These are phyloP conservation scores for Verticillium albo-atrum DNA, from an alignment of 2,329 filamentous ascomycete genomes.

Conservation along the genomic window DNA sequence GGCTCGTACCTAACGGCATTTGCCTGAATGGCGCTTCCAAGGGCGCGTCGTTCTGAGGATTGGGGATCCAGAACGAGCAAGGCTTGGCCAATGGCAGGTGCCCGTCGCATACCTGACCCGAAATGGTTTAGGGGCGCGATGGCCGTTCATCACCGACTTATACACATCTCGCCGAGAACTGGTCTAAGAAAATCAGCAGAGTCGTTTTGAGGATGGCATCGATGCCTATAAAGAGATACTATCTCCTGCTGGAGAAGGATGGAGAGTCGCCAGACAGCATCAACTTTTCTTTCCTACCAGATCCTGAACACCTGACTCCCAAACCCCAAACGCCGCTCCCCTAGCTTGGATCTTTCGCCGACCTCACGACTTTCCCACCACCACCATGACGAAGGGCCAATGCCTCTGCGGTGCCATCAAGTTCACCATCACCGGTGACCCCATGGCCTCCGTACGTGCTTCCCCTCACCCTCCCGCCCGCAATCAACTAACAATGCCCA, in stretches of 20 bases:
- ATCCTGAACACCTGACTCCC: not conserved
- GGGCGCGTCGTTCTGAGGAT: not conserved
- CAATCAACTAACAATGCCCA: not conserved
- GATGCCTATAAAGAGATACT: not conserved
- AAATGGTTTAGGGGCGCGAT: not conserved
- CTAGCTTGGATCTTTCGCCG: too few species aligned
- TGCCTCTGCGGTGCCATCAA: conserved; percentile 6
- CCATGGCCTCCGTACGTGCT: conserved; percentile 2
- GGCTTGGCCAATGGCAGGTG: not conserved
- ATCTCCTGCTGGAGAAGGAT: not conserved
- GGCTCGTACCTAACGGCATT: not conserved
- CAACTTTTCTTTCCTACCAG: not conserved
- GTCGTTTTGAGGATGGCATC: not conserved
- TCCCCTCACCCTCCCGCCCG: not conserved
- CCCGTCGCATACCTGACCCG: not conserved
- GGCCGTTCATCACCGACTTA: not conserved
- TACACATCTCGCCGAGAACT: not conserved
- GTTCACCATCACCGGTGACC: not conserved
- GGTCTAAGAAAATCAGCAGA: not conserved
- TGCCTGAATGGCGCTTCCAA: not conserved
- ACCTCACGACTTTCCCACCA: not conserved
- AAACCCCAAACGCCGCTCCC: not conserved
- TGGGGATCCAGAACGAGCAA: not conserved
- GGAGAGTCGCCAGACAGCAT: not conserved
- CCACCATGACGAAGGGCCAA: not conserved